phyloP scores from a whole-genome alignment of 345 rosid genomes.

The Triadica sebifera region DNA sequence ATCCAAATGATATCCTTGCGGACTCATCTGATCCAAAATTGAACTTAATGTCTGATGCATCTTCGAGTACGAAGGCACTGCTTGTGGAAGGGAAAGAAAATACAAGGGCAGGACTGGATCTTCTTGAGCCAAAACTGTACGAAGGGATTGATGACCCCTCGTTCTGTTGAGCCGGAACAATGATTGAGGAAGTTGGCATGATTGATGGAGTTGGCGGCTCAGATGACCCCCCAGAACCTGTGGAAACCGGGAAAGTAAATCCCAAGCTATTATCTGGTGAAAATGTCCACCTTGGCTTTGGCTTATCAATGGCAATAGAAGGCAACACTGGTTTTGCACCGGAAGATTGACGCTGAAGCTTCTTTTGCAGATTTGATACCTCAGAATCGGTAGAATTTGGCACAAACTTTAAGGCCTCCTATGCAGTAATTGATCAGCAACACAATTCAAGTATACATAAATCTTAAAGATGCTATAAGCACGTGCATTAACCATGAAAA shows the following conservation, averaged over 20 bases:
- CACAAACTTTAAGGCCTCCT: too few relatives aligned
- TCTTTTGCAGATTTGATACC: background rate
- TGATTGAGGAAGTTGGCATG: slow-evolving; percentile 33
- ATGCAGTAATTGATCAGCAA: too few relatives aligned
- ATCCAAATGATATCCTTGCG: slow-evolving; percentile 56
- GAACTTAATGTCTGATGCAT: slow-evolving; percentile 47
- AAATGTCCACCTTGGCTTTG: slow-evolving; percentile 44
- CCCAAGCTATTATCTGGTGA: slow-evolving; percentile 51
- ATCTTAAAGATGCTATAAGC: too few relatives aligned
- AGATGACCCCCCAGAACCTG: slow-evolving; percentile 45
- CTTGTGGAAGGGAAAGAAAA: slow-evolving; percentile 70
- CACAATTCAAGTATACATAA: too few relatives aligned
- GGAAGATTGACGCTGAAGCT: slow-evolving; percentile 41
- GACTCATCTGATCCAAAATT: slow-evolving; percentile 58
- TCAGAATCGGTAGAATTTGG: too few relatives aligned
- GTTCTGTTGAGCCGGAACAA: slow-evolving; percentile 27
- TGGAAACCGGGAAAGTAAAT: slow-evolving; percentile 70
- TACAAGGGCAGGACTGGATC: slow-evolving; percentile 40
- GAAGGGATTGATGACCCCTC: slow-evolving; percentile 50
- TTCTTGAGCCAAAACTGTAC: slow-evolving; percentile 53
- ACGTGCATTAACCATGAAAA: too few relatives aligned
- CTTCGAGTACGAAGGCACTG: slow-evolving; percentile 34
- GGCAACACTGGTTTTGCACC: slow-evolving; percentile 60
- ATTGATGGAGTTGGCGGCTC: slow-evolving; percentile 51
- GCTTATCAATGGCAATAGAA: slow-evolving; percentile 56